Percentiles rank a stretch among this genome's conserved stretches.
These are phyloP conservation scores for Lichtheimia ramosa DNA, from an alignment of 371 early-diverging fungal genomes.

Conservation along the genomic window DNA sequence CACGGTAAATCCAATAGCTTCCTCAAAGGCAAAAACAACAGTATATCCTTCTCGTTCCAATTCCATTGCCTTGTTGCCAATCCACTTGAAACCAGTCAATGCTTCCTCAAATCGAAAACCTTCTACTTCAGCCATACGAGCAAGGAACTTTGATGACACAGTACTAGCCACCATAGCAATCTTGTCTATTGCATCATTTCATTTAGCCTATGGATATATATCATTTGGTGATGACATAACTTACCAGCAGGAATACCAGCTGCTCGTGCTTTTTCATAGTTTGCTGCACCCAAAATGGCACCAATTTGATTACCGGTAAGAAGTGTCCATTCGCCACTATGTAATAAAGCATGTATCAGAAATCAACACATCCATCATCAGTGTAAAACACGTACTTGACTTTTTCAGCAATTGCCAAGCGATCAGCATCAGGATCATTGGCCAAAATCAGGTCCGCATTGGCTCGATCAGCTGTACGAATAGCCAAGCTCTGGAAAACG, in stretches of 20 bases:
- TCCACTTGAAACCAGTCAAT: constrained; percentile 96
- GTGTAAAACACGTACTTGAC: constrained; percentile 37
- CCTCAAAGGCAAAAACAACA: constrained; percentile 88
- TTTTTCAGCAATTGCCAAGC: constrained; percentile 88
- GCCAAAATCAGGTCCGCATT: constrained; percentile 79
- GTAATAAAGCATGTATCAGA: background rate
- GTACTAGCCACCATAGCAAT: constrained; percentile 88
- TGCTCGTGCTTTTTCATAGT: constrained; percentile 61
- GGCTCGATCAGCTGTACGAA: constrained; percentile 66
- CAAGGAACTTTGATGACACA: constrained; percentile 87
- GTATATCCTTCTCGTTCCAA: constrained; percentile 59
- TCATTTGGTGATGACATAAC: background rate
- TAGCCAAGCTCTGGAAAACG: constrained; percentile 62
- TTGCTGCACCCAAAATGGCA: constrained; percentile 75
- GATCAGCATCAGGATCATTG: constrained; percentile 98
- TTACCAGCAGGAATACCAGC: constrained; percentile 53
- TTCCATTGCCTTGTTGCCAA: constrained; percentile 81
- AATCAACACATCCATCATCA: background rate
- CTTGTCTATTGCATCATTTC: constrained; percentile 40
- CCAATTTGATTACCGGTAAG: constrained; percentile 95
- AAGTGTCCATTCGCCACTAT: constrained; percentile 72
- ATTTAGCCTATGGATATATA: background rate
- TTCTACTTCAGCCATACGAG: constrained; percentile 72
- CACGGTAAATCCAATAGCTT: constrained; percentile 91
- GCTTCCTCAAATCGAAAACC: constrained; percentile 88